Base-by-base conservation (phyloP, 2,329 filamentous ascomycete species). In the Cercospora sojina region DNA sequence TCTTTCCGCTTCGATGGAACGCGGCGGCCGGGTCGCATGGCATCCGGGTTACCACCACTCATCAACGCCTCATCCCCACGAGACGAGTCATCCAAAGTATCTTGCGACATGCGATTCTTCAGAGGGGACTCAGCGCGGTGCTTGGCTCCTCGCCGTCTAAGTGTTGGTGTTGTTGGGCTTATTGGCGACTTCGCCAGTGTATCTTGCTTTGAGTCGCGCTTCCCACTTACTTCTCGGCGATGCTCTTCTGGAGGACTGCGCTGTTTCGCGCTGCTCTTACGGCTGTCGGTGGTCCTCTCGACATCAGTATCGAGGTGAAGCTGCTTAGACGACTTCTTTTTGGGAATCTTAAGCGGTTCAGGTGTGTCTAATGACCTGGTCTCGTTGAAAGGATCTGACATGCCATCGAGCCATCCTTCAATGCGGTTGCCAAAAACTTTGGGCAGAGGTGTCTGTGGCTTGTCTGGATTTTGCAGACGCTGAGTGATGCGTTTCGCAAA, bases 381-480 rank as follows among this genome's bases (percentile, higher is more conserved):
- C 38, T 80, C 80, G 59, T 79, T 69, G 67, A 78, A 77, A 8
- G 76, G 76, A 71, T 77, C 71, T 18, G 76, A 67, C 60, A 72
- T 76, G 18, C 65, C 69, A 74, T 83, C 83, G 5, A 90, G 81
- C 87, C 87, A 90, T 58, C 86, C 85, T 75, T 89, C 85, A 27
- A 90, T 84, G 57, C 86, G 85, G 61, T 73, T 83, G 20, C 79
- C 80, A 64, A 82, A 81, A 13, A 83, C 79, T 55, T 82, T 82
- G 20, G 80, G 77, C 13, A 66, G 64, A 27, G 74, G 66, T 23
- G 68, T 64, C 7, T 69, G 60, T 29, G 71, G 64, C 47, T 60
- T 68, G 13, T 64, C 51, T 32, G 69, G 10, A 27, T 71, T 69
- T 55, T 67, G 69, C 59, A 59, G 32, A n/a, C 59, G 62, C 58